A percentile compares a stretch with the other conserved stretches of the same genome.
phyloP scores from a whole-genome alignment of 2,329 filamentous ascomycete species.

The Verticillium isaacii region DNA sequence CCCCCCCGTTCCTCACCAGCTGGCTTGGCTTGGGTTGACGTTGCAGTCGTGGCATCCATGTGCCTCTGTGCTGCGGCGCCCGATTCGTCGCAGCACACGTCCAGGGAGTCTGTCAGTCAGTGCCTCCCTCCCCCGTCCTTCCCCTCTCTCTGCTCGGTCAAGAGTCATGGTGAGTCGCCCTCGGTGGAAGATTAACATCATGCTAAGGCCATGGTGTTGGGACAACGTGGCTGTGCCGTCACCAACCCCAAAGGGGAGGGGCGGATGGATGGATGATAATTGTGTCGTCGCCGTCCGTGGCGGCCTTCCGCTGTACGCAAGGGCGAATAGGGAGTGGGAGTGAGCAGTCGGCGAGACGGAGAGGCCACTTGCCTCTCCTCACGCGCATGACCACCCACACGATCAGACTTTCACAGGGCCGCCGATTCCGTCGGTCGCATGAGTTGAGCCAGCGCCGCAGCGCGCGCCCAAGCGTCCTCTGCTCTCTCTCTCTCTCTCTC shows the following conservation, averaged over 20 bases:
- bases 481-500: no score
- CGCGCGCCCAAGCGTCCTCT: neutral
- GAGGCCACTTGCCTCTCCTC: neutral
- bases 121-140: no score
- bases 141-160: no score
- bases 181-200: neutral
- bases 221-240: neutral
- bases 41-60: no score
- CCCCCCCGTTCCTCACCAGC: no score
- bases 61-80: no score
- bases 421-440: no score
- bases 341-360: neutral
- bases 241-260: neutral
- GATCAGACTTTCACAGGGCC: neutral
- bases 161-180: no score
- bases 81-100: no score
- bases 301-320: no score
- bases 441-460: neutral
- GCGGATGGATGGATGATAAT: neutral
- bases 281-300: neutral
- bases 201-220: neutral
- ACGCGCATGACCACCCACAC: neutral
- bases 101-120: no score
- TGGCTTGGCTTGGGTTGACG: no score
- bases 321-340: neutral